phyloP scores from a whole-genome alignment of 2,329 filamentous ascomycete species.

The Fusarium robinianum region DNA sequence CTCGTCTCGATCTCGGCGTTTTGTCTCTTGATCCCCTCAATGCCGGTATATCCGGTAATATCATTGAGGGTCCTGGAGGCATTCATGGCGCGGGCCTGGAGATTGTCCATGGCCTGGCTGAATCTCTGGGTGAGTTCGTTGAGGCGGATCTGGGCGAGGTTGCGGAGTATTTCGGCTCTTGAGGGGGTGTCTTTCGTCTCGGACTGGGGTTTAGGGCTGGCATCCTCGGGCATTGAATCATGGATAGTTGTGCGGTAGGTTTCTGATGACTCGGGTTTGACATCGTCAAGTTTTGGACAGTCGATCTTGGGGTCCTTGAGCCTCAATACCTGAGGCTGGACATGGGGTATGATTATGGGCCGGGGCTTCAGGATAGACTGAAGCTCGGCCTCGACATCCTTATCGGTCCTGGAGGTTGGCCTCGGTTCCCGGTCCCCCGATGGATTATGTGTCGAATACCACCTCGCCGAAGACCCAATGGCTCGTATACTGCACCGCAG shows the following conservation, averaged over 20 bases:
- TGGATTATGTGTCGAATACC: conserved; percentile 37
- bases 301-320: conserved; percentile 7
- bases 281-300: conserved; percentile 1
- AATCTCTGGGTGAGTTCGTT: conserved; percentile 42
- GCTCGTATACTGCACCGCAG: conserved; percentile 27
- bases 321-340: conserved; percentile 15
- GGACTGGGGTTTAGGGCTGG: conserved; percentile 11
- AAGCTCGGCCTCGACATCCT: conserved; percentile 24
- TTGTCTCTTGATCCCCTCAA: conserved; percentile 80
- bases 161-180: conserved; percentile 37
- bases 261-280: conserved; percentile 7
- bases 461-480: conserved; percentile 31
- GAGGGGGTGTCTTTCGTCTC: conserved; percentile 11
- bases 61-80: conserved; percentile 91
- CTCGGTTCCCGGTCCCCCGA: conserved; percentile 21
- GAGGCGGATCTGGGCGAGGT: conserved; percentile 41
- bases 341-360: conserved; percentile 15
- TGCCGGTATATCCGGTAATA: conserved; percentile 90
- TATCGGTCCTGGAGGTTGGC: conserved; percentile 18
- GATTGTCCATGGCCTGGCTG: conserved; percentile 75
- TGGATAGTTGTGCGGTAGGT: conserved; percentile 7
- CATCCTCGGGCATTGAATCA: conserved; percentile 8
- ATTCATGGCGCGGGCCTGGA: conserved; percentile 82
- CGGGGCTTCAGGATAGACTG: conserved; percentile 29
- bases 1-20: conserved; percentile 70